phyloP scores from a whole-genome alignment of 2,329 filamentous ascomycete genomes.

The Fusarium sp. region DNA sequence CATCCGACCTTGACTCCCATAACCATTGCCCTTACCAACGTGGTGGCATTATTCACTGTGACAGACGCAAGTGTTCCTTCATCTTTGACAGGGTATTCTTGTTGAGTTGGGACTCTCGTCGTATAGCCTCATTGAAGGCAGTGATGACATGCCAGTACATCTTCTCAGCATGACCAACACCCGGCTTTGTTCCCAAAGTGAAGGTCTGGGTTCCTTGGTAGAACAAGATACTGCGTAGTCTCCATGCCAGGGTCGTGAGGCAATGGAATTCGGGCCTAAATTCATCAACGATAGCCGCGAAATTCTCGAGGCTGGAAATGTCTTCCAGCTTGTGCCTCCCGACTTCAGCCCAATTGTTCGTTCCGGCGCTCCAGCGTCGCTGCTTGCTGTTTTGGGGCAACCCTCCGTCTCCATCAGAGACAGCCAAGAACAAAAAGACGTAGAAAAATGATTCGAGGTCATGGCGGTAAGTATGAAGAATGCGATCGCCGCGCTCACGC shows the following conservation, averaged over 20 bases:
- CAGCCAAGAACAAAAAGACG: slow-evolving; percentile 32
- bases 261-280: not conserved
- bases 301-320: not conserved
- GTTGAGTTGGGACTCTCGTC: no score
- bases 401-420: not conserved
- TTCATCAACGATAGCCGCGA: not conserved
- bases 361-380: not conserved
- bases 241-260: not conserved
- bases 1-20: no score
- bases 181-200: not conserved
- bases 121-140: not conserved
- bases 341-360: not conserved
- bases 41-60: no score
- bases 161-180: not conserved
- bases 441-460: slow-evolving; percentile 47
- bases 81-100: no score
- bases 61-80: no score
- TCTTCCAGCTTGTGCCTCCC: slow-evolving; percentile 2
- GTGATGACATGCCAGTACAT: not conserved
- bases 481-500: not conserved
- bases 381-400: slow-evolving; percentile 1
- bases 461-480: slow-evolving; percentile 37
- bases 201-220: not conserved
- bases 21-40: no score
- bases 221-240: not conserved